Conservation (phyloP, 345 rosid species). For the Gossypium mustelinum region DNA sequence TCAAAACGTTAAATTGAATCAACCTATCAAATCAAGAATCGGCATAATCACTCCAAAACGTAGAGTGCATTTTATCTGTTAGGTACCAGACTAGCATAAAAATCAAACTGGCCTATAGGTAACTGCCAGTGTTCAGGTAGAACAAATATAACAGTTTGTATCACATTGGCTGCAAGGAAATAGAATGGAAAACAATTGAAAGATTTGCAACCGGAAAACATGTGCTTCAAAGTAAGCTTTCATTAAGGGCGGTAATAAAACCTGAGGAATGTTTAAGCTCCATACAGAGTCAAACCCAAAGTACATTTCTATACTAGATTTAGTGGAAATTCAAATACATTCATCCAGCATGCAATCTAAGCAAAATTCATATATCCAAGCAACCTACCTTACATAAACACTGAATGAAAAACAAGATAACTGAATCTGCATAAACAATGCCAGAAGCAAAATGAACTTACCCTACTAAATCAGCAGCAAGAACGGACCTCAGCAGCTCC, state of each 20-base stretch:
- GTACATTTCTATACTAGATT: not conserved
- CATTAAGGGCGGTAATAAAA: not conserved
- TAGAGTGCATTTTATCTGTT: too few relatives aligned
- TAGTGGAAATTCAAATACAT: not conserved
- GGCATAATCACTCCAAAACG: too few relatives aligned
- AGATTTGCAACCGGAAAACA: too few relatives aligned
- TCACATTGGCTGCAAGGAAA: too few relatives aligned
- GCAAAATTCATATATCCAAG: not conserved
- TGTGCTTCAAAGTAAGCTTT: not conserved
- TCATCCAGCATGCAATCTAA: not conserved
- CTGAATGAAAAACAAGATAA: not conserved
- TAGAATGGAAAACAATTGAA: too few relatives aligned
- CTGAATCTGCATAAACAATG: not conserved
- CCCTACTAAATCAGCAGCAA: slow-evolving; percentile 5
- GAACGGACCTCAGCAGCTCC: not conserved
- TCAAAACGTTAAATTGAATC: not conserved
- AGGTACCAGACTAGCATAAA: too few relatives aligned
- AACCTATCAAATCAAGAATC: too few relatives aligned
- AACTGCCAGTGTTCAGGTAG: too few relatives aligned
- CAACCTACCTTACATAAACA: not conserved
- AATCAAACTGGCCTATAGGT: too few relatives aligned
- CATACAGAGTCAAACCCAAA: not conserved
- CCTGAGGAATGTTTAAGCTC: not conserved
- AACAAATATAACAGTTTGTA: too few relatives aligned
- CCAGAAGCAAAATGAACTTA: not conserved